Evolutionary conservation across 306 rosid species (phyloP), one percentile per base, ranked within the genome.

Genomic region (Malus sylvestris): DNA sequence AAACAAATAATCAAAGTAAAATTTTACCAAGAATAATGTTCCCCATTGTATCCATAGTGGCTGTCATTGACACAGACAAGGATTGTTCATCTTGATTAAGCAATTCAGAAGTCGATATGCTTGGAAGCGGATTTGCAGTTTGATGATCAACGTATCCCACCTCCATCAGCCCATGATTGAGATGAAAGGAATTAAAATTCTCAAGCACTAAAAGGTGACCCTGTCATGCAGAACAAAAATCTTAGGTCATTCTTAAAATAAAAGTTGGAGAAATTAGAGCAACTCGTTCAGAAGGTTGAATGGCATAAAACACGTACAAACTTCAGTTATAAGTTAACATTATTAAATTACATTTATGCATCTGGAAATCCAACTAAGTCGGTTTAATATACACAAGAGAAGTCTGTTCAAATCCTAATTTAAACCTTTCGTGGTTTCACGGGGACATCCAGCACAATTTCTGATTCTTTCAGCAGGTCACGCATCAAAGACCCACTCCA

Each of bases 161-260:
- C 84, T 94, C 98, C 98, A 94, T 94, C 78, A 90, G 77, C 75
- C 94, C 98, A 85, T 91, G 98, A 83, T 90, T 91, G 81, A 91
- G 73, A 51, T 75, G 81, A 82, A 91, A 85, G 81, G 76, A 81
- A 64, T 82, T 80, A 4, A 30, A 30, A 30, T 30, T 30, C 33
- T 30, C 33, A 67, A 94, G 83, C 70, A 79, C 89, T 70, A 94
- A 89, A 81, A 89, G 86, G 82, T 94, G 98, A 79, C 98, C 98
- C 98, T 94, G 80, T 70, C 82, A 90, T 71, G 72, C 29, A 79
- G 78, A 84, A 65, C 14, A 74, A 49, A 29, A 30, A n/a, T 14
- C 4, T 27, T 15, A 58, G 4, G 62, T 25, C 15, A 0, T 10
- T 58, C 67, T 8, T n/a, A 55, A 55, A 14, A 13, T 22, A 35